A percentile compares a stretch with the other conserved stretches of the same genome.
phyloP scores from a whole-genome alignment of 805 yeast genomes.

The Ogataea polymorpha region DNA sequence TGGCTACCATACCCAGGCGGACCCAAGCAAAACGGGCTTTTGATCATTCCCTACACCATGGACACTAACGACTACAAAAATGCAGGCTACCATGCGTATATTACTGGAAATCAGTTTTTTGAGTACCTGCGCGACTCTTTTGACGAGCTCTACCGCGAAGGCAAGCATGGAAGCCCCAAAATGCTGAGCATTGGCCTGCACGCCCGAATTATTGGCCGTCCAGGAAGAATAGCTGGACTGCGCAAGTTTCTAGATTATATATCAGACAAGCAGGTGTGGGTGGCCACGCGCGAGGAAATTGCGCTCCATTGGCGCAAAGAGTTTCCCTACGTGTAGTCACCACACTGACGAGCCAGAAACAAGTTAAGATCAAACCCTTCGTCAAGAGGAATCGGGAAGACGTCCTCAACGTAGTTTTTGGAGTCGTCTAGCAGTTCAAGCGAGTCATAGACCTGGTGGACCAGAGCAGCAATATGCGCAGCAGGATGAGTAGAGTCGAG shows the following conservation, averaged over 20 bases:
- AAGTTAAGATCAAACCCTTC: slow-evolving; percentile 11
- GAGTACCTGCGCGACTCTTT: slow-evolving; percentile 35
- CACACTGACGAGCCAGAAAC: slow-evolving; percentile 6
- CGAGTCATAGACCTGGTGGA: slow-evolving; percentile 14
- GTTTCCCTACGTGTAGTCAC: slow-evolving; percentile 10
- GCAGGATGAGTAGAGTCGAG: slow-evolving; percentile 18
- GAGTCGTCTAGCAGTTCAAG: slow-evolving; percentile 13
- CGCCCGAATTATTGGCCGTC: slow-evolving; percentile 35
- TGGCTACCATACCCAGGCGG: slow-evolving; percentile 29
- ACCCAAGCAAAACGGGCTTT: slow-evolving; percentile 21
- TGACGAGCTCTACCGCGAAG: slow-evolving; percentile 36
- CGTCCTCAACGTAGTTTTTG: slow-evolving; percentile 12
- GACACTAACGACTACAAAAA: slow-evolving; percentile 29
- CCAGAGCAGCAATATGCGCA: slow-evolving; percentile 8
- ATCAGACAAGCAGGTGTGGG: slow-evolving; percentile 34
- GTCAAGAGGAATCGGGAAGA: slow-evolving; percentile 16
- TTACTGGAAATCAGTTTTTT: slow-evolving; percentile 24
- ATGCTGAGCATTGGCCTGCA: slow-evolving; percentile 38
- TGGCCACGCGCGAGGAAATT: slow-evolving; percentile 37
- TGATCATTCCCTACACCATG: slow-evolving; percentile 28
- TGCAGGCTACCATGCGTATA: slow-evolving; percentile 24
- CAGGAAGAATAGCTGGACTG: slow-evolving; percentile 35
- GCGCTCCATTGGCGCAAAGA: slow-evolving; percentile 22
- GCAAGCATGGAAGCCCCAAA: slow-evolving; percentile 23
- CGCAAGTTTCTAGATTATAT: slow-evolving; percentile 35